Evolutionary conservation across 2,329 filamentous ascomycete species (phyloP).

Genomic region (Aureobasidium sp.): DNA sequence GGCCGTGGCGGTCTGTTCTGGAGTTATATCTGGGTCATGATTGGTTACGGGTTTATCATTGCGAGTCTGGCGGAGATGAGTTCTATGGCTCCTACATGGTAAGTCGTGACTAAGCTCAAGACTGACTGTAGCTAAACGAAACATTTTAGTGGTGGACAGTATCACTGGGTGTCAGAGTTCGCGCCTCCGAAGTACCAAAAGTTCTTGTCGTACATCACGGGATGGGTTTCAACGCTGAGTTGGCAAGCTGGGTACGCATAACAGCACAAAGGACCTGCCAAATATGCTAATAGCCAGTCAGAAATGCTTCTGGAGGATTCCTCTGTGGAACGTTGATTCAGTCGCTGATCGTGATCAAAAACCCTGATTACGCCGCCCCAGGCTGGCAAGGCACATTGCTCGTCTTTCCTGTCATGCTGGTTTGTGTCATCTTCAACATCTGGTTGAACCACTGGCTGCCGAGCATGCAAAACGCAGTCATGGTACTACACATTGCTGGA

Average conservation of each 20-base stretch:
- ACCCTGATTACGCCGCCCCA: constrained; percentile 35
- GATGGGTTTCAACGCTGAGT: constrained; percentile 45
- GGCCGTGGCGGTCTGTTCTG: constrained; percentile 26
- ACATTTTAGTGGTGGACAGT: constrained; percentile 25
- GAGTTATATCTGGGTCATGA: constrained; percentile 23
- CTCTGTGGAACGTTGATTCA: constrained; percentile 44
- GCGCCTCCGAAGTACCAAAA: constrained; percentile 32
- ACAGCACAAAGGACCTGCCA: neutral
- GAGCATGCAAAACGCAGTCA: constrained; percentile 32
- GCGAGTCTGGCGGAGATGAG: constrained; percentile 29
- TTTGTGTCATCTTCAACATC: constrained; percentile 39
- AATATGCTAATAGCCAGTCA: neutral
- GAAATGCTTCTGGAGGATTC: constrained; percentile 41
- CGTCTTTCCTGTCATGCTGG: constrained; percentile 39
- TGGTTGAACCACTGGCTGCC: constrained; percentile 31
- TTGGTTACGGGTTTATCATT: constrained; percentile 22
- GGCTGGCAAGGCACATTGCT: constrained; percentile 46
- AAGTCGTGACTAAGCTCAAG: neutral
- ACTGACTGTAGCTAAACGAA: neutral
- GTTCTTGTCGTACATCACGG: constrained; percentile 39
- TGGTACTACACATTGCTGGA: constrained; percentile 34
- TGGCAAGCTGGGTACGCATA: constrained; percentile 40
- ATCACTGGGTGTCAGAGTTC: constrained; percentile 25
- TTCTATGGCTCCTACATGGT: constrained; percentile 26
- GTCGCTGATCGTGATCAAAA: constrained; percentile 36